Base-by-base conservation (phyloP, 805 yeast genomes). In the Priceomyces fermenticarens region DNA sequence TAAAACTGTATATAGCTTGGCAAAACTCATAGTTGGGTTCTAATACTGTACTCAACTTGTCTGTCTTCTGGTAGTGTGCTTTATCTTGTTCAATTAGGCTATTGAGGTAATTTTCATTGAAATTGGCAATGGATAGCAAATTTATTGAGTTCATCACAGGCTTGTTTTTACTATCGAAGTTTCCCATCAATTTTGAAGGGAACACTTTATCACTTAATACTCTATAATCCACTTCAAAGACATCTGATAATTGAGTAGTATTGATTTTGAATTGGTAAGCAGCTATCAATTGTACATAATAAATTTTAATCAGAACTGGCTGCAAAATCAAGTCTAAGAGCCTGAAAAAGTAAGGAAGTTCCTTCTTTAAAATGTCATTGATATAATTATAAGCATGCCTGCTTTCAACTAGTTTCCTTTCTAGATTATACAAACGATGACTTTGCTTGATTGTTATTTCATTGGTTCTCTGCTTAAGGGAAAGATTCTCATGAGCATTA, bases 321-420 rank as follows among this genome's bases (percentile, higher is more conserved):
- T 54, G 51, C 30, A 69, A 50, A 16, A 71, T 51, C 10, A 49
- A 35, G 3, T 57, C 43, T 0, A 70, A 54, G 9, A 71, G 52
- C 5, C 55, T 41, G 41, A 72, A 62, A 36, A 77, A 72, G 3
- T 44, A 36, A 0, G 83, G 82, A 1, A 80, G 49, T 32, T 78
- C 84, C 25, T 42, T 43, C 42, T 75, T 75, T 44, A 80, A 58
- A 3, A 47, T 38, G 3, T 51, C 45, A 50, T 77, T 75, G 28
- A 66, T 45, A 9, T 44, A 36, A 2, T 70, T 68, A 48, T 70
- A 76, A 36, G 46, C 46, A 2, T 30, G 40, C 30, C 54, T 55
- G 11, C 38, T 39, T 1, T 41, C 57, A 3, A 51, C 58, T 16
- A 62, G 29, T 51, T 70, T 52, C 43, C 60, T 42, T 47, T 63